Base-by-base conservation (phyloP, 371 early-diverging fungal species). In the Polyrhizophydium stewartii region DNA sequence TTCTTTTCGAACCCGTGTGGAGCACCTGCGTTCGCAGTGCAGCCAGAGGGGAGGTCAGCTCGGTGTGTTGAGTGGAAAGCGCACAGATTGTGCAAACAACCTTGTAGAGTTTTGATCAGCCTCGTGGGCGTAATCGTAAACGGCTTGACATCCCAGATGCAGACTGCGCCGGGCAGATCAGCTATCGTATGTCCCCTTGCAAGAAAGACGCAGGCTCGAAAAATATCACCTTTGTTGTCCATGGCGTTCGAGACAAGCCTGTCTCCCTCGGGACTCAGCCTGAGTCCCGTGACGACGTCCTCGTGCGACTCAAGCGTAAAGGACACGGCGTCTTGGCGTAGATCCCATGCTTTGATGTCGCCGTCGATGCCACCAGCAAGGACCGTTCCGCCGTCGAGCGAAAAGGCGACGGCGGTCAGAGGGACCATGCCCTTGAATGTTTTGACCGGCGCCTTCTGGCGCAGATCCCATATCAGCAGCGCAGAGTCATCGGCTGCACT, bases 1-100 rank as follows among this genome's bases (percentile, higher is more conserved):
- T 93, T 93, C 85, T 91, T 92, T 68, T 95, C 96, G 61, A 88
- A 92, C 6, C 93, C 95, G 67, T 95, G 94, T 30, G 96, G 95
- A 5, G 95, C 95, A 1, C 98, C 91, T 64, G 66, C 41, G 32
- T n/a, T n/a, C n/a, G n/a, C n/a, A n/a, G n/a, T n/a, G n/a, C n/a
- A n/a, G n/a, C n/a, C n/a, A n/a, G n/a, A n/a, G n/a, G n/a, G n/a
- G n/a, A n/a, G n/a, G n/a, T n/a, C n/a, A n/a, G n/a, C n/a, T n/a
- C n/a, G n/a, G n/a, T n/a, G n/a, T n/a, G n/a, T n/a, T n/a, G n/a
- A n/a, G n/a, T n/a, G n/a, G n/a, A n/a, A n/a, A n/a, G n/a, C n/a
- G n/a, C n/a, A n/a, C 22, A 28, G 33, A 13, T 50, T 0, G 31
- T 17, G 19, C 33, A 31, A 2, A 21, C 30, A 55, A 80, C 81